Conservation (phyloP, 163 green algal species). For the Scenedesmus sp. region DNA sequence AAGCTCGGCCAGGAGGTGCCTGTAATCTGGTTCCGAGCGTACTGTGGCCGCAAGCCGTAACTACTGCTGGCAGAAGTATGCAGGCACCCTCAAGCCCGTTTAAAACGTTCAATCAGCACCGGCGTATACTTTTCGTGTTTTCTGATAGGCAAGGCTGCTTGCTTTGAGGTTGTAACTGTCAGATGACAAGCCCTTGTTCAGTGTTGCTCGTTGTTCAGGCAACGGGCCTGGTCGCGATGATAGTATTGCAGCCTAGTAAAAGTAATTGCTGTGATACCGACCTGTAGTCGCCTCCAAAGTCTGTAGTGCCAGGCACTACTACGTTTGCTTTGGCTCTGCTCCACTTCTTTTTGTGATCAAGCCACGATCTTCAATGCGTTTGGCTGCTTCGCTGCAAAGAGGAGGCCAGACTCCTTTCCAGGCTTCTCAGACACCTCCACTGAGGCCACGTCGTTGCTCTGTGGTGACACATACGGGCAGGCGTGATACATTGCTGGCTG, state of each 20-base stretch:
- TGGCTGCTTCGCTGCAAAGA: neutral
- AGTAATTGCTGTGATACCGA: neutral
- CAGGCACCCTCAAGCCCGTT: neutral
- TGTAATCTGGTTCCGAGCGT: neutral
- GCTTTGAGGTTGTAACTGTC: neutral
- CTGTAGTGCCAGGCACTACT: neutral
- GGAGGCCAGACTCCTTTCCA: neutral
- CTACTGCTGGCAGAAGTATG: neutral
- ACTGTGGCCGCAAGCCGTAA: neutral
- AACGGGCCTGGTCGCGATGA: neutral
- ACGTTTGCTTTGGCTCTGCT: neutral
- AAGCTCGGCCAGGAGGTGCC: neutral
- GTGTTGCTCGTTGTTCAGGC: neutral
- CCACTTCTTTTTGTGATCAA: neutral
- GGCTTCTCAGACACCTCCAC: neutral
- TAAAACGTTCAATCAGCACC: neutral
- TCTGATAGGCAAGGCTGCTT: neutral
- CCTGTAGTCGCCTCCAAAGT: neutral
- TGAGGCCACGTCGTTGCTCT: neutral
- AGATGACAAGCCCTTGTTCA: conserved; percentile 1
- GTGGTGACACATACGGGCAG: neutral
- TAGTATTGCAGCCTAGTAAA: no score
- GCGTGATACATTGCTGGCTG: neutral
- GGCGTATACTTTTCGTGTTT: neutral
- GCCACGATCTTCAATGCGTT: neutral